phyloP scores from a whole-genome alignment of 768 basidiomycete genomes.

The Leccinum truebloodii region DNA sequence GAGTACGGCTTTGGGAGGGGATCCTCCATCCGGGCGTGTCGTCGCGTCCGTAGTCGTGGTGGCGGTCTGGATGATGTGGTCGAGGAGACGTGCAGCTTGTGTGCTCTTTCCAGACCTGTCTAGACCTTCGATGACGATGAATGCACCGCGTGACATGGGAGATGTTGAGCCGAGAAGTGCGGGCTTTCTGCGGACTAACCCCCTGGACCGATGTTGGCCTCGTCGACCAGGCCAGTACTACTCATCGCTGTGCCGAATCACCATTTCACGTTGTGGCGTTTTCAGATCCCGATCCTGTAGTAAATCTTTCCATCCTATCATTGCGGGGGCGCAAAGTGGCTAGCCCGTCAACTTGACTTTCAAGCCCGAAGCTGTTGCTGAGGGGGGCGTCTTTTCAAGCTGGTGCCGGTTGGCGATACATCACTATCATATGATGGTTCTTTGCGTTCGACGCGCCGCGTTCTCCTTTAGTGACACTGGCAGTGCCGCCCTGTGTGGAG shows the following conservation, averaged over 20 bases:
- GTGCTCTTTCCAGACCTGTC: constrained; percentile 95
- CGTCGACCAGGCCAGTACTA: not conserved
- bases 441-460: not conserved
- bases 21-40: not conserved
- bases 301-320: not conserved
- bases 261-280: not conserved
- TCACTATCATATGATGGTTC: not conserved
- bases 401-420: not conserved
- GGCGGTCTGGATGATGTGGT: constrained; percentile 43
- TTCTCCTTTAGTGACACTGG: not conserved
- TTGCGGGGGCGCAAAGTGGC: not conserved
- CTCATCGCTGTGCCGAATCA: no score
- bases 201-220: not conserved
- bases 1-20: constrained; percentile 43
- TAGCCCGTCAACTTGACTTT: not conserved
- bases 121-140: constrained; percentile 95
- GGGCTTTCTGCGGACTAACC: not conserved
- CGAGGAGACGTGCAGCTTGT: constrained; percentile 65
- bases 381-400: not conserved
- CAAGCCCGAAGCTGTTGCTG: not conserved
- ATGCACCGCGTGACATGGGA: constrained; percentile 55
- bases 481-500: not conserved
- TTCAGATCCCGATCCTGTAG: not conserved
- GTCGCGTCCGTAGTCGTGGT: not conserved
- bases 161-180: constrained; percentile 63